Percentiles rank a stretch among this genome's conserved stretches.
phyloP scores from a whole-genome alignment of 1,139 yeast genomes.

The Magnusiomyces sp. region DNA sequence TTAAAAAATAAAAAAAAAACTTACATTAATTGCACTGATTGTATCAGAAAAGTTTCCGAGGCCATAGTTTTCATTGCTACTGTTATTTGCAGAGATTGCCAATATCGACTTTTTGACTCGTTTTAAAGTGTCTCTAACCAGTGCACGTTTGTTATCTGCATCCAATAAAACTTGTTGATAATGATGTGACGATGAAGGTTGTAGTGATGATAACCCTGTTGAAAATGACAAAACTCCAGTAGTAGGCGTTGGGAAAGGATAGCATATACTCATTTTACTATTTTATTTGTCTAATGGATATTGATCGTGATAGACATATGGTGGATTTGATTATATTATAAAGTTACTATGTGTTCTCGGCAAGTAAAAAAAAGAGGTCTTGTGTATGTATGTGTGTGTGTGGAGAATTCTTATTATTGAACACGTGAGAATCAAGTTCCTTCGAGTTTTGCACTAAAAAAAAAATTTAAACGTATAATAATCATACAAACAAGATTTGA shows the following conservation, averaged over 20 bases:
- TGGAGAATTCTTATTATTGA: too few species aligned
- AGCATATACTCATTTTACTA: conserved; percentile 20
- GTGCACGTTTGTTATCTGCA: conserved; percentile 28
- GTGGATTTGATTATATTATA: too few species aligned
- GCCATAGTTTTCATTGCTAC: conserved; percentile 28
- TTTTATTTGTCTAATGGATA: too few species aligned
- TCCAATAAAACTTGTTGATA: conserved; percentile 23
- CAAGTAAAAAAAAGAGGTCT: too few species aligned
- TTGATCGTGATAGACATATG: too few species aligned
- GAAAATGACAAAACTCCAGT: conserved; percentile 25
- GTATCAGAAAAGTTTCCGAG: conserved; percentile 23
- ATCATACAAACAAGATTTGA: too few species aligned
- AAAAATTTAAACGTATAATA: too few species aligned
- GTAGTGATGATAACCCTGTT: too few species aligned
- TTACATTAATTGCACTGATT: conserved; percentile 8
- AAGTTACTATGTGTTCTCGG: too few species aligned
- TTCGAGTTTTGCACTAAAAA: too few species aligned
- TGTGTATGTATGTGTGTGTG: too few species aligned
- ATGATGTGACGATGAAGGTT: conserved; percentile 19
- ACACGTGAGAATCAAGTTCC: too few species aligned
- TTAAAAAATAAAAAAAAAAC: not conserved
- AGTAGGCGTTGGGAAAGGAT: conserved; percentile 26
- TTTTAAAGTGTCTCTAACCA: conserved; percentile 26
- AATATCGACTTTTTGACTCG: conserved; percentile 21
- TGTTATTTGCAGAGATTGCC: not conserved